A percentile compares a stretch with the other conserved stretches of the same genome.
phyloP scores from a whole-genome alignment of 805 yeast genomes.

The Lachancea nothofagi region DNA sequence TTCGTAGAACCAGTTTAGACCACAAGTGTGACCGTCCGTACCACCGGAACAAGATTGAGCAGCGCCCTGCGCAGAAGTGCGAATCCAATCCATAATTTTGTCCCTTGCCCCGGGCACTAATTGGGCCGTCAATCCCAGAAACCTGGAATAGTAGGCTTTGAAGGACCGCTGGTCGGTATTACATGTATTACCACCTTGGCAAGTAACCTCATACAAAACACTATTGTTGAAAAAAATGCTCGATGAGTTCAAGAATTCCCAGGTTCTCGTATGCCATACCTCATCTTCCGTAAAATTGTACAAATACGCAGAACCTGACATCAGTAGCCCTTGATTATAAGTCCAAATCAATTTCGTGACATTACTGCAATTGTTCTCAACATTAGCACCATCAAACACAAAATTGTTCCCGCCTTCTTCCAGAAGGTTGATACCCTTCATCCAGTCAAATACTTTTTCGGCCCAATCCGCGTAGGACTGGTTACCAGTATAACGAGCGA shows the following conservation, averaged over 20 bases:
- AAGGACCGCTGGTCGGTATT: constrained; percentile 88
- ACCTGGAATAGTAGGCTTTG: constrained; percentile 75
- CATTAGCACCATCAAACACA: constrained; percentile 65
- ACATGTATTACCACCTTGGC: constrained; percentile 62
- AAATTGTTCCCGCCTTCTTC: constrained; percentile 32
- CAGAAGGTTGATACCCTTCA: constrained; percentile 48
- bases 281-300: constrained; percentile 62
- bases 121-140: constrained; percentile 66
- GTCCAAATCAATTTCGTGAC: constrained; percentile 69
- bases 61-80: constrained; percentile 61
- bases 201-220: constrained; percentile 76
- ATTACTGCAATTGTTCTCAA: constrained; percentile 54
- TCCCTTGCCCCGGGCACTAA: constrained; percentile 52
- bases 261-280: constrained; percentile 61
- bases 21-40: constrained; percentile 82
- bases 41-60: constrained; percentile 86
- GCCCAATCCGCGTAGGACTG: constrained; percentile 70
- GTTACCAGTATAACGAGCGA: constrained; percentile 78
- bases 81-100: constrained; percentile 32
- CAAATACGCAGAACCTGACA: constrained; percentile 76
- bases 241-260: constrained; percentile 50
- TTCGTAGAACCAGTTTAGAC: constrained; percentile 63
- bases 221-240: constrained; percentile 49
- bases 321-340: constrained; percentile 74
- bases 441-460: constrained; percentile 76